Conservation (phyloP, 345 rosid genomes). For the Raphanus raphanistrum region DNA sequence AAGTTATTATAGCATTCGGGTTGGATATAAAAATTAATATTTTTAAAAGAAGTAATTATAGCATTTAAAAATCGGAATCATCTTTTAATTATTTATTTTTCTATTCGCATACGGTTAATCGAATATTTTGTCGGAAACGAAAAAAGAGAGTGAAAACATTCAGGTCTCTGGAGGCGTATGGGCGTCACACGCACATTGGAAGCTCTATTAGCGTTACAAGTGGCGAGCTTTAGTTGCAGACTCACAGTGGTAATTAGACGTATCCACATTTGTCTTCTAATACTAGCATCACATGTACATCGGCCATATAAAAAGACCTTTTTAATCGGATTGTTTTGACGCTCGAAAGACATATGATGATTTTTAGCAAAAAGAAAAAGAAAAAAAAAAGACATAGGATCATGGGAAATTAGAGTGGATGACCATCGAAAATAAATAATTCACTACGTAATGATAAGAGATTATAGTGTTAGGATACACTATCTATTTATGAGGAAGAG, state of each 20-base stretch:
- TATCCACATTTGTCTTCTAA: background rate
- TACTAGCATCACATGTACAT: background rate
- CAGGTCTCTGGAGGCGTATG: conserved; percentile 23
- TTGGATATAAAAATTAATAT: too few species aligned
- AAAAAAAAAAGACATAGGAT: too few species aligned
- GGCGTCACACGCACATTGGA: conserved; percentile 15
- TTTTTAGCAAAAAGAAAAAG: too few species aligned
- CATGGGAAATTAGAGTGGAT: too few species aligned
- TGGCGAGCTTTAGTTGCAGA: conserved; percentile 28
- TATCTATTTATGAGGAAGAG: too few species aligned
- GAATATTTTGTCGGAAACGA: background rate
- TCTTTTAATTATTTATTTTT: background rate
- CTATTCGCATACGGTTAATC: background rate
- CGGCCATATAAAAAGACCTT: background rate
- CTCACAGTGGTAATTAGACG: conserved; percentile 26
- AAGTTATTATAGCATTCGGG: background rate
- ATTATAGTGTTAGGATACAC: too few species aligned
- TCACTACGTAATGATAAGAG: too few species aligned
- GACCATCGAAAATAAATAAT: too few species aligned
- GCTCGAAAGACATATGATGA: background rate
- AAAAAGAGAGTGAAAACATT: conserved; percentile 15
- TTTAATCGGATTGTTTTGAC: background rate
- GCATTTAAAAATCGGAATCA: background rate
- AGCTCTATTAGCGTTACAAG: conserved; percentile 31
- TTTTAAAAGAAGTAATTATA: background rate